Base-by-base conservation (phyloP, 2,329 filamentous ascomycete genomes). In the Karstenula rhodostoma region DNA sequence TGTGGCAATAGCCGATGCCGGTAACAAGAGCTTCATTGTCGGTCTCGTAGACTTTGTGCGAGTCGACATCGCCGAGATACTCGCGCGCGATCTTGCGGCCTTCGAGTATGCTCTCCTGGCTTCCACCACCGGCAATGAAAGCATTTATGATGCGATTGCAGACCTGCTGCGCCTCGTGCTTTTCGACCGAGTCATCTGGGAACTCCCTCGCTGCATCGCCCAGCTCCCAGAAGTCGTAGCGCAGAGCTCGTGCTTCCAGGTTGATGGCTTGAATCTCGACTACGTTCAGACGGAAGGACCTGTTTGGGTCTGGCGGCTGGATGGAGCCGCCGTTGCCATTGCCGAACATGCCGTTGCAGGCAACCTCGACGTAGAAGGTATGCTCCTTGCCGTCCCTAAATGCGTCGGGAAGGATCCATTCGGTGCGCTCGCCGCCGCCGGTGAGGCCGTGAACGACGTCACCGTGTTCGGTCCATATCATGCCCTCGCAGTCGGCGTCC, bases 301-400 rank as follows among this genome's bases (percentile, higher is more conserved):
- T 90, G 82, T 97, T 88, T n/a, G 92, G 91, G 61, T 90, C 84
- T 0, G 95, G 95, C 15, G 95, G 93, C 75, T 96, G 92, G 68
- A 97, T 98, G 33, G 85, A 88, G 76, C 96, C 92, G 27, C 92
- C 93, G 22, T 90, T 90, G 0, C 93, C 90, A 76, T 97, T 97
- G 69, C 95, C 95, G 80, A 98, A 98, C 94, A 98, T 98, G 78
- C 90, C 89, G 77, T 99, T 99, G 81, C 95, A 98, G 22, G 95
- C 95, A 92, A 98, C 97, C 81, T 99, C 95, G 66, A 99, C 90
- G 78, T 97, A 99, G 71, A 99, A 91, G 19, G 85, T 88, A 77
- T 98, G 94, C 71, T 93, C 87, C 75, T 94, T 89, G 56, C 93
- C 94, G 76, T 97, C 92, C 63, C 91, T 87, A 80, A 91, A 97